Evolutionary conservation across 2,329 filamentous ascomycete genomes (phyloP).

Genomic region (Ceratocystis colombiana): DNA sequence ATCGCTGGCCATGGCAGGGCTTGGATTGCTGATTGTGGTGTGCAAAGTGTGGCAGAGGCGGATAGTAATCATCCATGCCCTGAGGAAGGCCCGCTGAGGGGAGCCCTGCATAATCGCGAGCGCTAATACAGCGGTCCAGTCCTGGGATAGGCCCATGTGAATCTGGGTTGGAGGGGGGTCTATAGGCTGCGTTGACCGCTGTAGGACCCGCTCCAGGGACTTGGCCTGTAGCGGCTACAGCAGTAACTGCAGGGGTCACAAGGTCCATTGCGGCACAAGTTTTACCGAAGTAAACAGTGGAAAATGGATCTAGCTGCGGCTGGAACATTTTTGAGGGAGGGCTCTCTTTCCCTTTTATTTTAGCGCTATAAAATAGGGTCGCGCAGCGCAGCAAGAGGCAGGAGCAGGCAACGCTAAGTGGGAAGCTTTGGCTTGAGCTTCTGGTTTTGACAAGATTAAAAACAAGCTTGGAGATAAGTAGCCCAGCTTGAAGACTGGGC

Average conservation of each 20-base stretch:
- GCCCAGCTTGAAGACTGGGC: background rate
- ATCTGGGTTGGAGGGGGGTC: background rate
- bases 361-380: background rate
- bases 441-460: background rate
- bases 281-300: constrained; percentile 34
- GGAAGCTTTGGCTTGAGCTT: constrained; percentile 14
- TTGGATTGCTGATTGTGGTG: constrained; percentile 4
- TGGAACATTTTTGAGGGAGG: constrained; percentile 41
- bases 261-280: background rate
- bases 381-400: background rate
- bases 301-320: constrained; percentile 43
- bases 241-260: background rate
- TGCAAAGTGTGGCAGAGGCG: background rate
- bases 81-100: background rate
- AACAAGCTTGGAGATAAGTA: background rate
- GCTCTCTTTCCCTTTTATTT: background rate
- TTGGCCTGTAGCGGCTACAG: background rate
- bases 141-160: background rate
- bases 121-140: background rate
- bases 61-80: background rate
- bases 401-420: background rate
- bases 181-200: background rate
- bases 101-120: background rate
- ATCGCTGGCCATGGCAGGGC: background rate
- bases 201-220: background rate